Conservation (phyloP, 1,284 basidiomycete species). For the Ustilago sp. region DNA sequence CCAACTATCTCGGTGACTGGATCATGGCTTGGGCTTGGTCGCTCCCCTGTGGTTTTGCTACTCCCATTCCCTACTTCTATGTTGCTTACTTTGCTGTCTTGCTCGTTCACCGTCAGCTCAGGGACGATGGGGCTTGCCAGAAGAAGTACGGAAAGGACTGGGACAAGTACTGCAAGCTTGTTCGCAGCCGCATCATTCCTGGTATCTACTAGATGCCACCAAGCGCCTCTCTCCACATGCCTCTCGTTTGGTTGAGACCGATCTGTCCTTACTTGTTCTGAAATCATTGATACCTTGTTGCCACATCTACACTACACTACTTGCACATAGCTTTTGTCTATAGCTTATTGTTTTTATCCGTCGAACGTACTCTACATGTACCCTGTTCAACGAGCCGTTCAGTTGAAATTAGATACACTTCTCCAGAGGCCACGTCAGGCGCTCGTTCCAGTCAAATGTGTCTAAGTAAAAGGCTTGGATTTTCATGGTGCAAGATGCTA, state of each 20-base stretch:
- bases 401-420: too few relatives aligned
- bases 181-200: constrained; percentile 48
- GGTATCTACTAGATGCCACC: constrained; percentile 37
- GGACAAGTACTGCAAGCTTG: constrained; percentile 55
- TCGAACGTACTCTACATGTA: not conserved
- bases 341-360: not conserved
- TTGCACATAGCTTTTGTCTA: not conserved
- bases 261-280: constrained; percentile 1
- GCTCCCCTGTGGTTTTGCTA: constrained; percentile 89
- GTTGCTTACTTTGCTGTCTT: constrained; percentile 86
- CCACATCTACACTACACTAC: not conserved
- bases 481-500: too few relatives aligned
- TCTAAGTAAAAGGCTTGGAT: too few relatives aligned
- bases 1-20: constrained; percentile 79
- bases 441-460: too few relatives aligned
- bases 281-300: not conserved
- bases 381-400: not conserved
- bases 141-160: constrained; percentile 81
- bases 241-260: not conserved
- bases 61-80: constrained; percentile 97
- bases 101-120: constrained; percentile 86
- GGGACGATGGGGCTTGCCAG: constrained; percentile 92
- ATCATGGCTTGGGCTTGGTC: constrained; percentile 94
- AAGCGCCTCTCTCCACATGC: not conserved
- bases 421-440: too few relatives aligned